phyloP scores from a whole-genome alignment of 2,329 filamentous ascomycete species.

The Beauveria sp. region DNA sequence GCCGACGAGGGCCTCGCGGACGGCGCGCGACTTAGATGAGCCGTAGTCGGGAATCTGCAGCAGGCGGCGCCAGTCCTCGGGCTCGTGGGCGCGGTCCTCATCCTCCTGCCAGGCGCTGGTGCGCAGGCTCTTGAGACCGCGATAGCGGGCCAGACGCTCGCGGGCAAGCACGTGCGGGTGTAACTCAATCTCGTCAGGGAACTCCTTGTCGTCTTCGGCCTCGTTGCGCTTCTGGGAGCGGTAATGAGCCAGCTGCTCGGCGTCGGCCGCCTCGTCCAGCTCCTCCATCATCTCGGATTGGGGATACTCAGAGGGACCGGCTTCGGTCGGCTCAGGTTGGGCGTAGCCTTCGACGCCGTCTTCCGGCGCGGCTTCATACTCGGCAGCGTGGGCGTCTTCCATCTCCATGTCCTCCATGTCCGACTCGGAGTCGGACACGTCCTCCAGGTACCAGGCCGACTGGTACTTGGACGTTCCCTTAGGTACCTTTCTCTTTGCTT shows the following conservation, averaged over 20 bases:
- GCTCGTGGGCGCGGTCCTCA: slow-evolving; percentile 80
- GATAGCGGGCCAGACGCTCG: slow-evolving; percentile 78
- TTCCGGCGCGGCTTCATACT: slow-evolving; percentile 59
- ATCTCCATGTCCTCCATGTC: slow-evolving; percentile 65
- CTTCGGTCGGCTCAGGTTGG: slow-evolving; percentile 64
- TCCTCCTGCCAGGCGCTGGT: slow-evolving; percentile 83
- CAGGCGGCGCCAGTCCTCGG: slow-evolving; percentile 80
- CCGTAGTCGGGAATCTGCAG: slow-evolving; percentile 88
- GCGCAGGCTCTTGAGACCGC: slow-evolving; percentile 85
- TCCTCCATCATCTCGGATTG: slow-evolving; percentile 88
- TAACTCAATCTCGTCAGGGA: slow-evolving; percentile 94
- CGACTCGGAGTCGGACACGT: slow-evolving; percentile 76
- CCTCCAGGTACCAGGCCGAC: slow-evolving; percentile 82
- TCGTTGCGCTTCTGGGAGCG: slow-evolving; percentile 71
- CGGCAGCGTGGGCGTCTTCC: slow-evolving; percentile 52
- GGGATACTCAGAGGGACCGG: slow-evolving; percentile 78
- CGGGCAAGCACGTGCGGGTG: slow-evolving; percentile 79
- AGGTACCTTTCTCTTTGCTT: slow-evolving; percentile 55
- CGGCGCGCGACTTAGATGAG: slow-evolving; percentile 65
- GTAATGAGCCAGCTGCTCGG: slow-evolving; percentile 73
- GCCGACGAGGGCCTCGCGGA: slow-evolving; percentile 80
- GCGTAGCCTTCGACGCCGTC: slow-evolving; percentile 71
- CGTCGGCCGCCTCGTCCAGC: slow-evolving; percentile 73
- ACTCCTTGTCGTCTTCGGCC: slow-evolving; percentile 84
- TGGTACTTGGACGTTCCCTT: slow-evolving; percentile 93